Conservation (phyloP, 345 rosid species). For the Rhizophora apiculata region DNA sequence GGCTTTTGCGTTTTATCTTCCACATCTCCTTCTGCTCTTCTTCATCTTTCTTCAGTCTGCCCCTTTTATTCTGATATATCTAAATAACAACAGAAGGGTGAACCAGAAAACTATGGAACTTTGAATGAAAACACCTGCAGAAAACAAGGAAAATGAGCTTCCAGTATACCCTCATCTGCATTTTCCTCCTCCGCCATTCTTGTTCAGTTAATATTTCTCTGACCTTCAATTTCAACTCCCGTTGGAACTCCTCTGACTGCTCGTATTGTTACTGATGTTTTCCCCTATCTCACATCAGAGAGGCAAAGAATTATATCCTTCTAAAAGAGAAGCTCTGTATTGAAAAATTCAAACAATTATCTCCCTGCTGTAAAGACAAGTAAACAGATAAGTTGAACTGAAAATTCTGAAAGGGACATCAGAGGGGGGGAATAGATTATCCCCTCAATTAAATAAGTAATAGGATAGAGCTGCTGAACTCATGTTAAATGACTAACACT, state of each 20-base stretch:
- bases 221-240: slow-evolving; percentile 78
- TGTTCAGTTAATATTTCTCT: slow-evolving; percentile 85
- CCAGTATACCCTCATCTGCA: slow-evolving; percentile 85
- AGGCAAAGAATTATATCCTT: neutral
- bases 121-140: slow-evolving; percentile 3
- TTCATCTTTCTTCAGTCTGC: slow-evolving; percentile 94
- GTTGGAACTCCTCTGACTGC: slow-evolving; percentile 71
- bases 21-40: slow-evolving; percentile 91
- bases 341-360: neutral
- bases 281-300: slow-evolving; percentile 51
- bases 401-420: no score
- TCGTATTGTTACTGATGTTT: slow-evolving; percentile 76
- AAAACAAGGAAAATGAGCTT: slow-evolving; percentile 18
- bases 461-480: no score
- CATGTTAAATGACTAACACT: no score
- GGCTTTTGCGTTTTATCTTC: slow-evolving; percentile 98
- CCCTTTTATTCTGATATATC: slow-evolving; percentile 99
- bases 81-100: slow-evolving; percentile 23
- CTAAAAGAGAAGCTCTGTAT: neutral
- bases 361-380: no score
- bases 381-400: no score
- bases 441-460: no score
- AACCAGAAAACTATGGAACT: neutral
- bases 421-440: no score
- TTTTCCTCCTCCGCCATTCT: slow-evolving; percentile 97